A percentile compares a stretch with the other conserved stretches of the same genome.
These are phyloP conservation scores for Thalia dealbata DNA, from an alignment of 176 grass and related monocot genomes.

Conservation along the genomic window DNA sequence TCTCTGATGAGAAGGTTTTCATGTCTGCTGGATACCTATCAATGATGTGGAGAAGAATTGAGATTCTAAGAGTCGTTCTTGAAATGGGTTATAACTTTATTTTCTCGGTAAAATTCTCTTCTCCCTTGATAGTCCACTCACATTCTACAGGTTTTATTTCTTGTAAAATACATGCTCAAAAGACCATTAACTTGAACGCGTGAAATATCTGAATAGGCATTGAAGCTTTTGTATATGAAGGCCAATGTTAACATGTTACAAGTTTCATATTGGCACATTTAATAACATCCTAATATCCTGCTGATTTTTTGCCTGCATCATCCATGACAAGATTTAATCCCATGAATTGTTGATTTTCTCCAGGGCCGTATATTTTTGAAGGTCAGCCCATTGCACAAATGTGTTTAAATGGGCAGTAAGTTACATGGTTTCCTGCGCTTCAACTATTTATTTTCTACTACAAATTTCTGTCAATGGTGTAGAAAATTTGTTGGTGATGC, in stretches of 20 bases:
- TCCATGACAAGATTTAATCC: too few relatives aligned
- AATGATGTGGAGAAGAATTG: conserved; percentile 70
- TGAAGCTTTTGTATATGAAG: not conserved
- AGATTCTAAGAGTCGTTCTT: conserved; percentile 44
- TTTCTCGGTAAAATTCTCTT: conserved; percentile 38
- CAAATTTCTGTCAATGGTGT: not conserved
- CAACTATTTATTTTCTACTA: not conserved
- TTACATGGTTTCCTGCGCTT: not conserved
- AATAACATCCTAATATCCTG: not conserved
- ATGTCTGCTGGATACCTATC: conserved; percentile 53
- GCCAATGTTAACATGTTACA: not conserved
- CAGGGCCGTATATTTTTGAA: too few relatives aligned
- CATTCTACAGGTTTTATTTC: not conserved
- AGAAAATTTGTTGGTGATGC: not conserved
- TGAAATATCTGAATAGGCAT: not conserved
- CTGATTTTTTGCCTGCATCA: too few relatives aligned
- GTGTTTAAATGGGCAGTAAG: too few relatives aligned
- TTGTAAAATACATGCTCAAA: too few relatives aligned
- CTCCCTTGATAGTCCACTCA: not conserved
- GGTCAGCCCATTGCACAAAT: too few relatives aligned
- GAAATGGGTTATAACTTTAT: conserved; percentile 67
- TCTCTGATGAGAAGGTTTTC: conserved; percentile 44
- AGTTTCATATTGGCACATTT: not conserved
- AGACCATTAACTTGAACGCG: not conserved
- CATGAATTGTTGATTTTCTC: too few relatives aligned